Evolutionary conservation across 106 monocot genomes (phyloP).

Genomic region (Xerophyta viscosa): DNA sequence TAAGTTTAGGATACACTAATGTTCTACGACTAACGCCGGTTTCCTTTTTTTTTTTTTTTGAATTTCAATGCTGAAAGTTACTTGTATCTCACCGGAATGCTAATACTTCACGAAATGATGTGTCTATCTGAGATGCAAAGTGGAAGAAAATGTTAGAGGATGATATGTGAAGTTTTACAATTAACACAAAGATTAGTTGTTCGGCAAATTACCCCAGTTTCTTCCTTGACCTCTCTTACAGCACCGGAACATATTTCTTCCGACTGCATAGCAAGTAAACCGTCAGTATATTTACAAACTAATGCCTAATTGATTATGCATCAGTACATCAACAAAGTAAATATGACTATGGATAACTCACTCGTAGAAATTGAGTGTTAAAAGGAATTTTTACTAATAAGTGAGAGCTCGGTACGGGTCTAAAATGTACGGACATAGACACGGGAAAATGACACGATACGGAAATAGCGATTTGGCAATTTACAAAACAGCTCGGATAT

Average conservation of each 20-base stretch:
- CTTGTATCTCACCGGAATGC: slow-evolving; percentile 92
- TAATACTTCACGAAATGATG: slow-evolving; percentile 62
- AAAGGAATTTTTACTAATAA: too few relatives aligned
- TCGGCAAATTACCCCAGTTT: slow-evolving; percentile 52
- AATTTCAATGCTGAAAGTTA: neutral
- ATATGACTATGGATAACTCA: neutral
- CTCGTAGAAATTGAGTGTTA: too few relatives aligned
- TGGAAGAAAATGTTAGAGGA: neutral
- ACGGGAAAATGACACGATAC: too few relatives aligned
- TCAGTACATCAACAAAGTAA: neutral
- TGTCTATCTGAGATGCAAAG: slow-evolving; percentile 54
- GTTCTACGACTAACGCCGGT: too few relatives aligned
- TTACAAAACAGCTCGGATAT: too few relatives aligned
- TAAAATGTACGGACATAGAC: too few relatives aligned
- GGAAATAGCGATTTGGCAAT: too few relatives aligned
- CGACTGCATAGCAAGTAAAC: slow-evolving; percentile 31
- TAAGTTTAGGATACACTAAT: too few relatives aligned
- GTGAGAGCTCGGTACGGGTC: too few relatives aligned
- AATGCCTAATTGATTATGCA: neutral
- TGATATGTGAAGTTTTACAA: neutral
- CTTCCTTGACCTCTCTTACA: slow-evolving; percentile 73
- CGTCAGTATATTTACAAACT: neutral
- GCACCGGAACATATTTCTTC: slow-evolving; percentile 73
- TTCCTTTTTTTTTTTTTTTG: neutral
- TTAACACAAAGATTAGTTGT: neutral